Evolutionary conservation across 2,329 filamentous ascomycete species (phyloP), one percentile per base, ranked within the genome.

Genomic region (Calonectria pseudoturangicola): DNA sequence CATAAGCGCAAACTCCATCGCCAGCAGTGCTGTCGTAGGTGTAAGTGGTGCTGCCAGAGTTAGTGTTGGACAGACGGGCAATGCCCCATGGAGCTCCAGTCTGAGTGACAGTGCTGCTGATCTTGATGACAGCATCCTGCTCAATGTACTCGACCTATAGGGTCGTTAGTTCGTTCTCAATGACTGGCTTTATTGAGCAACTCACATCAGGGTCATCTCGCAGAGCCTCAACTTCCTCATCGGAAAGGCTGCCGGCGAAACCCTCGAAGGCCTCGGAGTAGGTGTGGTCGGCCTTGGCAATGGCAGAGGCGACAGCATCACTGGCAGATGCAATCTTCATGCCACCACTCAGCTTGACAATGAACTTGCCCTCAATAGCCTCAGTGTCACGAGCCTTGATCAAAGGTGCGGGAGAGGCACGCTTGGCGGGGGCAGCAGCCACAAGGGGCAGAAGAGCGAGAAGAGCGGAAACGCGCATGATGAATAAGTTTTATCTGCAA

Each of bases 1-100:
- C 80, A 72, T 88, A 88, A n/a, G 84, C 82, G 41, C 84, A 88
- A 12, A 84, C 84, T 7, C 83, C 85, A 50, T 80, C 79, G 13
- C 85, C 87, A 1, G 85, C 84, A 27, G 77, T 83, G 9, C 80
- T 77, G 50, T 87, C 85, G 70, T 84, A 87, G 65, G 79, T 77
- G 76, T 86, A 87, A n/a, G 77, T 79, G 25, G 75, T 81, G 25
- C 77, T 73, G 13, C 80, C 80, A 4, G 81, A 78, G 13, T 43
- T 67, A 8, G 76, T 75, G 79, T 81, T 84, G 16, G 86, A 87
- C 60, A 87, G 77, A 1, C 84, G 80, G 1, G 83, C 81, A 16
- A 85, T 77, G 15, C 84, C 84, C 85, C 84, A 86, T 4, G 86
- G 82, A 30, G 86, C 83, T 73, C 72, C 73, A 86, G 85, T 60